Evolutionary conservation across 805 yeast genomes (phyloP).

Genomic region (Aciculoconidium aculeatum): DNA sequence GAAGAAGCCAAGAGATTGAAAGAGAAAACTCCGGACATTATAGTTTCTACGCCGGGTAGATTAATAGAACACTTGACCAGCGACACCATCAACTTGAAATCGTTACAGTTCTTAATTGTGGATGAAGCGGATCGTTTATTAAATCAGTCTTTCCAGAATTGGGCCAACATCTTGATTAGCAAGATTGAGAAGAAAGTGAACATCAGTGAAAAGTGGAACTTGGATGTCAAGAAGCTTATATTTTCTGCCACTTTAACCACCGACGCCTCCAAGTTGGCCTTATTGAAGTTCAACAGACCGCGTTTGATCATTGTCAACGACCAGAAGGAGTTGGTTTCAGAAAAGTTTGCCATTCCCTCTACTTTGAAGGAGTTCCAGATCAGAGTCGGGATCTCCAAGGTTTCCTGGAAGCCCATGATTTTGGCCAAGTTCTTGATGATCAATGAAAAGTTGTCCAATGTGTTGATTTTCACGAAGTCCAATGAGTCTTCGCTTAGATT

Average conservation of each 20-base stretch:
- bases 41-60: conserved; percentile 75
- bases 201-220: conserved; percentile 27
- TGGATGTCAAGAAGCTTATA: conserved; percentile 54
- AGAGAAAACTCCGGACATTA: conserved; percentile 53
- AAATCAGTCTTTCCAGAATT: conserved; percentile 88
- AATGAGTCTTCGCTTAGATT: conserved; percentile 86
- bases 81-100: conserved; percentile 40
- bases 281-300: conserved; percentile 66
- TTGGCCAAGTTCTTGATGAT: conserved; percentile 49
- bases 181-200: conserved; percentile 23
- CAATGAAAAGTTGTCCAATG: conserved; percentile 30
- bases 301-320: conserved; percentile 68
- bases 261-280: conserved; percentile 80
- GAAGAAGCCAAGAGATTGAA: conserved; percentile 57
- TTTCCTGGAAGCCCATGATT: conserved; percentile 66
- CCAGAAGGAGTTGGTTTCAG: conserved; percentile 39
- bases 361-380: conserved; percentile 42
- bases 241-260: conserved; percentile 94
- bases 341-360: conserved; percentile 57
- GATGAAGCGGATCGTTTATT: conserved; percentile 82
- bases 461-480: conserved; percentile 63
- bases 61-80: conserved; percentile 65
- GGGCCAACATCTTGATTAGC: conserved; percentile 60
- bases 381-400: conserved; percentile 31
- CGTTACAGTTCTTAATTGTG: conserved; percentile 58